Evolutionary conservation across 345 rosid species (phyloP), one percentile per base, ranked within the genome.

Genomic region (Hypericum perforatum): DNA sequence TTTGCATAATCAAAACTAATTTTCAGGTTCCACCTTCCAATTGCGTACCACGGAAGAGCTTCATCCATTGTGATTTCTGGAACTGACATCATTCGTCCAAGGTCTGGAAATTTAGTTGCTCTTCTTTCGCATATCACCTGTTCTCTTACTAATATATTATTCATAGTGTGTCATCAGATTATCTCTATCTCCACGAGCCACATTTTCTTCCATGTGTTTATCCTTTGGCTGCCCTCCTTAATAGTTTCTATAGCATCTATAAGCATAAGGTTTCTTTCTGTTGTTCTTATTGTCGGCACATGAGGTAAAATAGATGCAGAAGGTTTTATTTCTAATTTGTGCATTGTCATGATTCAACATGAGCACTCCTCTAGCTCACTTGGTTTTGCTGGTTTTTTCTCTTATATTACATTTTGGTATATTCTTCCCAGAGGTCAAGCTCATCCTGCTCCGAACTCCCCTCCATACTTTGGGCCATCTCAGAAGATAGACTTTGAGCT

Each of bases 41-140:
- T 83, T 62, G 98, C 98, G 42, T 91, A 91, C 75, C 96, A 87
- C 68, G 98, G 98, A 61, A 79, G 98, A 40, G 95, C 90, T 45
- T 91, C 98, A 56, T 87, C 98, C 57, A 59, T 91, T 54, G 85
- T 87, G 57, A 70, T 91, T 49, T 87, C 98, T 16, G 98, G 96
- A 77, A 91, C 96, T 37, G 77, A 82, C 53, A 78, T 91, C 49
- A 53, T 81, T 62, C 76, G 98, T 56, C 98, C 98, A 29, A 81
- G 94, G 96, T 88, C 22, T 9, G 41, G 50, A 13, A 3, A 46
- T 7, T 13, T 14, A 10, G 22, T 46, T 45, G 49, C 49, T 12
- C 16, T 15, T 8, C 16, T 12, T 5, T 46, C 5, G 12, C 8
- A 12, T 13, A 22, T 4, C 4, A 22, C 32, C 32, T 22, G 32